These are phyloP conservation scores for Escovopsis sp. DNA, from an alignment of 2,329 filamentous ascomycete species.

Conservation along the genomic window DNA sequence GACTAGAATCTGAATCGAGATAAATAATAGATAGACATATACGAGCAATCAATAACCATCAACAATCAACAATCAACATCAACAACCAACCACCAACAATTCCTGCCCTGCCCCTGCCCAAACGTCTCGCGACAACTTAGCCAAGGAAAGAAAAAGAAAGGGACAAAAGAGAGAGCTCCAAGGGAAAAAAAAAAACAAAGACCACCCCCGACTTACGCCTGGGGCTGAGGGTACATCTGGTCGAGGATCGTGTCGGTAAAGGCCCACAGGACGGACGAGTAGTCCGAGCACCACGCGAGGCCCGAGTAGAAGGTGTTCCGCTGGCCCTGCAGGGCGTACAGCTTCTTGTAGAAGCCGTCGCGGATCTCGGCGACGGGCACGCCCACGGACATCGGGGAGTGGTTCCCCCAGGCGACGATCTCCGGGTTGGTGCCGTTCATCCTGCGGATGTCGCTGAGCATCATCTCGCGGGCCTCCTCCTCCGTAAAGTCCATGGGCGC, in stretches of 20 bases:
- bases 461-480: conserved; percentile 6
- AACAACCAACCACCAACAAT: no score
- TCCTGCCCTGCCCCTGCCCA: no score
- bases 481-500: conserved; percentile 4
- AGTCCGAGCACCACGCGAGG: conserved; percentile 9
- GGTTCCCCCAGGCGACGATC: conserved; percentile 17
- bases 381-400: conserved; percentile 14
- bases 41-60: no score
- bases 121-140: no score
- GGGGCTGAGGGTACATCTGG: neutral
- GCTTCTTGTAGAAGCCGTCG: conserved; percentile 18
- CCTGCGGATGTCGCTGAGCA: conserved; percentile 4
- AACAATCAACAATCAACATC: no score
- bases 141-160: neutral
- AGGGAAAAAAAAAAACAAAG: neutral
- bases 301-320: conserved; percentile 24
- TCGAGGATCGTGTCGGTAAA: conserved; percentile 10
- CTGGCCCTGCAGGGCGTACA: conserved; percentile 20
- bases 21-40: no score
- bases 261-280: conserved; percentile 12
- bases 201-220: neutral
- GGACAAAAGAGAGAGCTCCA: neutral
- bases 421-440: conserved; percentile 8
- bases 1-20: no score
- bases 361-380: conserved; percentile 15